Evolutionary conservation across 805 yeast species (phyloP).

Genomic region (Wickerhamiella parazyma): DNA sequence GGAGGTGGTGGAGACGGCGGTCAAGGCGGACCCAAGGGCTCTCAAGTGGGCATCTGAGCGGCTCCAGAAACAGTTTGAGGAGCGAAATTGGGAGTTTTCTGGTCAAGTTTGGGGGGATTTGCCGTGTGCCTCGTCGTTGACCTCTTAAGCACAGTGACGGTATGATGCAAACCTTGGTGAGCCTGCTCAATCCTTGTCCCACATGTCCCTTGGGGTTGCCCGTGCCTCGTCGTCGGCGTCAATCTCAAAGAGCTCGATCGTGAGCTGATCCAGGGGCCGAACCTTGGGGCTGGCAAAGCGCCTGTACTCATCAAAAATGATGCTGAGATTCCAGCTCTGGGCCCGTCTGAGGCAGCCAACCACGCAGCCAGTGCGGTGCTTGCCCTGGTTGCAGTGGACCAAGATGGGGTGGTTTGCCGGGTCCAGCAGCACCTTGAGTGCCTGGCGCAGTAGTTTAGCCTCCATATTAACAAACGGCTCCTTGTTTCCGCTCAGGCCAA

Average conservation of each 20-base stretch:
- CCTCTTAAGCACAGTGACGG: too few species aligned
- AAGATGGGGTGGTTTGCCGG: slow-evolving; percentile 84
- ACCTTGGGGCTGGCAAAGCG: slow-evolving; percentile 92
- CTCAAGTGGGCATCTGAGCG: too few species aligned
- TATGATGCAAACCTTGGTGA: too few species aligned
- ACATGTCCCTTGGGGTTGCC: slow-evolving; percentile 5
- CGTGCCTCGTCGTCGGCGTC: slow-evolving; percentile 24
- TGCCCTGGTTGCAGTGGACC: slow-evolving; percentile 92
- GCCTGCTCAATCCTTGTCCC: too few species aligned
- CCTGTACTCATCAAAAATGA: slow-evolving; percentile 92
- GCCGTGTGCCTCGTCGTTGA: too few species aligned
- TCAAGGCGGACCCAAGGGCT: too few species aligned
- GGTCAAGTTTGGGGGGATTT: too few species aligned
- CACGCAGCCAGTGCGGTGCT: slow-evolving; percentile 91
- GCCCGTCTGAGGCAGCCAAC: slow-evolving; percentile 83
- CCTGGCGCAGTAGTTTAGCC: slow-evolving; percentile 56
- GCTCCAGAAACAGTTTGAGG: too few species aligned
- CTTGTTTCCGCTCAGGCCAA: slow-evolving; percentile 90
- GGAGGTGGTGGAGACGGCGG: too few species aligned
- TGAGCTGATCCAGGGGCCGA: slow-evolving; percentile 89
- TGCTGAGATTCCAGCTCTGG: slow-evolving; percentile 85
- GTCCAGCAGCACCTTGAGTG: slow-evolving; percentile 64
- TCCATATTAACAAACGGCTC: slow-evolving; percentile 32
- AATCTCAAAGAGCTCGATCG: slow-evolving; percentile 79
- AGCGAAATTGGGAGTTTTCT: too few species aligned